Conservation (phyloP, 1,139 yeast genomes). For the Scheffersomyces titani region DNA sequence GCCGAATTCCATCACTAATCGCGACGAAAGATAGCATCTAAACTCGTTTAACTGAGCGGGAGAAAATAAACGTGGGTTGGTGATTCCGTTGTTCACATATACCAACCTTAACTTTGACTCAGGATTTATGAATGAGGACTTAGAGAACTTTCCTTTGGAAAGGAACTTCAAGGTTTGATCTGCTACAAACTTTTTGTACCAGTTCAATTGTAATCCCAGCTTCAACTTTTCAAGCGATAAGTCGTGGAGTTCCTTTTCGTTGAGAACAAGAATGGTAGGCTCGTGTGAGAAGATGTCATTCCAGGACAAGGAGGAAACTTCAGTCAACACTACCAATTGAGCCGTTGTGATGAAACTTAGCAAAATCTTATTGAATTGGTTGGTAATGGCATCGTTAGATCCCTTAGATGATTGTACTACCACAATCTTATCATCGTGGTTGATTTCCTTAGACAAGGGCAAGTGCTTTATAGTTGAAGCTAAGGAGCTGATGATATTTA, state of each 20-base stretch:
- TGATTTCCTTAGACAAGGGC: constrained; percentile 48
- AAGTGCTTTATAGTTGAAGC: constrained; percentile 63
- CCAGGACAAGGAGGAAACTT: constrained; percentile 8
- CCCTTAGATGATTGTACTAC: constrained; percentile 27
- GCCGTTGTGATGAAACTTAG: constrained; percentile 29
- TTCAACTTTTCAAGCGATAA: constrained; percentile 5
- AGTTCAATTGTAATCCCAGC: constrained; percentile 9
- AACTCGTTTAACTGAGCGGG: constrained; percentile 39
- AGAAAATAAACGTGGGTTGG: constrained; percentile 13
- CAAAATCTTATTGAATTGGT: constrained; percentile 31
- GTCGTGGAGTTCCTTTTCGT: constrained; percentile 12
- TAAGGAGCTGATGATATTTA: constrained; percentile 62
- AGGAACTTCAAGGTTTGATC: constrained; percentile 23
- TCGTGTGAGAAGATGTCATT: constrained; percentile 11
- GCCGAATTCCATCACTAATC: constrained; percentile 56
- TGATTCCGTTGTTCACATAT: constrained; percentile 32
- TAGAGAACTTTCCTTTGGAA: constrained; percentile 30
- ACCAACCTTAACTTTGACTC: constrained; percentile 36
- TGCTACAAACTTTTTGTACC: constrained; percentile 15
- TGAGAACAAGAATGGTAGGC: constrained; percentile 28
- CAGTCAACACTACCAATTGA: constrained; percentile 15
- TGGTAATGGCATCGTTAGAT: constrained; percentile 23
- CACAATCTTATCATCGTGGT: constrained; percentile 41
- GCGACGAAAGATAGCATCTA: constrained; percentile 48
- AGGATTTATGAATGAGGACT: constrained; percentile 10